Evolutionary conservation across 2,329 filamentous ascomycete species (phyloP).

Genomic region (Ophiostoma ips): DNA sequence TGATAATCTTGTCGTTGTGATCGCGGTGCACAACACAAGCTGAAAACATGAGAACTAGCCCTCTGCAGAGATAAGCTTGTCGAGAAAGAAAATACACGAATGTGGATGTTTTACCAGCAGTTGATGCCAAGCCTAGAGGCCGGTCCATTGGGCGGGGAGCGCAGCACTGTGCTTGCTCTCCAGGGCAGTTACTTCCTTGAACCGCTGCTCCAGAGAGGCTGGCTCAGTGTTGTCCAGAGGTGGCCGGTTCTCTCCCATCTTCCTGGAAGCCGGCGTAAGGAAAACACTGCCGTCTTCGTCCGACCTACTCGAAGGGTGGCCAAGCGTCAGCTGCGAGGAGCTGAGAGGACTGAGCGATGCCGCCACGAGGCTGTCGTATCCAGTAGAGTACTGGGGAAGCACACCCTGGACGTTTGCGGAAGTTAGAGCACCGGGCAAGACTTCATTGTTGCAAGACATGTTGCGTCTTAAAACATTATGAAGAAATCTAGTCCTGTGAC

Average conservation of each 20-base stretch:
- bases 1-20: too few relatives aligned
- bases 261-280: conserved; percentile 18
- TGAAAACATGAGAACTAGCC: background rate
- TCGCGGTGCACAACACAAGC: background rate
- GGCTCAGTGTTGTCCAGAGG: conserved; percentile 18
- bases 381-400: conserved; percentile 19
- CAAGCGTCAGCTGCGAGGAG: conserved; percentile 11
- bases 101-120: background rate
- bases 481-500: conserved; percentile 28
- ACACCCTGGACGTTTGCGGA: conserved; percentile 38
- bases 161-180: conserved; percentile 10
- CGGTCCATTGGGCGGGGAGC: conserved; percentile 8
- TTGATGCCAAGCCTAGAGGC: background rate
- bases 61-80: background rate
- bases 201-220: conserved; percentile 19
- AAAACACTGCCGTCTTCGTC: conserved; percentile 12
- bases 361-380: conserved; percentile 10
- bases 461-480: conserved; percentile 36
- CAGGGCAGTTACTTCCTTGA: conserved; percentile 9
- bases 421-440: conserved; percentile 29
- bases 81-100: background rate
- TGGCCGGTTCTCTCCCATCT: conserved; percentile 31
- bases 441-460: conserved; percentile 25
- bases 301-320: conserved; percentile 7
- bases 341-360: conserved; percentile 8